Evolutionary conservation across 257 asterid species (phyloP).

Genomic region (Solanum tarapatanum): DNA sequence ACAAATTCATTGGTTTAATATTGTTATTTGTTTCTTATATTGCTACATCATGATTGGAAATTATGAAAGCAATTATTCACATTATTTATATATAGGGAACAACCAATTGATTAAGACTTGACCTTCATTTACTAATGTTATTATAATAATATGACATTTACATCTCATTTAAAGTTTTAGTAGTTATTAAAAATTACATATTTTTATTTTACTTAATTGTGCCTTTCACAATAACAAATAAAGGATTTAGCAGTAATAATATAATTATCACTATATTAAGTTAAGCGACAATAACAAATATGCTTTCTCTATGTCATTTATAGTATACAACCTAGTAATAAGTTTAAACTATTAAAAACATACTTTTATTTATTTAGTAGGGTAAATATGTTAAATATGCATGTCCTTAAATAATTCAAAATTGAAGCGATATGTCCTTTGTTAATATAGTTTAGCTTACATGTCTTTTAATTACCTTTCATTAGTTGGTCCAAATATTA

Average conservation of each 20-base stretch:
- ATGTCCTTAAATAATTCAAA: not conserved
- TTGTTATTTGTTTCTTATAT: not conserved
- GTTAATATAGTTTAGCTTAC: not conserved
- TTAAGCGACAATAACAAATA: not conserved
- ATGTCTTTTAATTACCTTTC: not conserved
- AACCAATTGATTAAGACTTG: not conserved
- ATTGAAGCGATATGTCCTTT: not conserved
- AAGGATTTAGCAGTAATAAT: too few relatives aligned
- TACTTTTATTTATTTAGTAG: not conserved
- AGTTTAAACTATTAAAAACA: not conserved
- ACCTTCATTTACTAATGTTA: not conserved
- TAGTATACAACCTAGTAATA: not conserved
- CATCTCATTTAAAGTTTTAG: not conserved
- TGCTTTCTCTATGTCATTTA: not conserved
- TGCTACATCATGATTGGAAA: not conserved
- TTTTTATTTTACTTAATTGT: not conserved
- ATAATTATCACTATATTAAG: too few relatives aligned
- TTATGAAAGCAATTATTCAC: not conserved
- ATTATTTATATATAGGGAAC: not conserved
- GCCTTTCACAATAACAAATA: not conserved
- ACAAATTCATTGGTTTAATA: not conserved
- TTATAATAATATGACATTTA: not conserved
- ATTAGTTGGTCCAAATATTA: not conserved
- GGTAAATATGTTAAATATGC: not conserved
- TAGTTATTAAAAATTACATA: not conserved